These are phyloP conservation scores for Sisymbrium irio DNA, from an alignment of 345 rosid genomes.

Conservation along the genomic window DNA sequence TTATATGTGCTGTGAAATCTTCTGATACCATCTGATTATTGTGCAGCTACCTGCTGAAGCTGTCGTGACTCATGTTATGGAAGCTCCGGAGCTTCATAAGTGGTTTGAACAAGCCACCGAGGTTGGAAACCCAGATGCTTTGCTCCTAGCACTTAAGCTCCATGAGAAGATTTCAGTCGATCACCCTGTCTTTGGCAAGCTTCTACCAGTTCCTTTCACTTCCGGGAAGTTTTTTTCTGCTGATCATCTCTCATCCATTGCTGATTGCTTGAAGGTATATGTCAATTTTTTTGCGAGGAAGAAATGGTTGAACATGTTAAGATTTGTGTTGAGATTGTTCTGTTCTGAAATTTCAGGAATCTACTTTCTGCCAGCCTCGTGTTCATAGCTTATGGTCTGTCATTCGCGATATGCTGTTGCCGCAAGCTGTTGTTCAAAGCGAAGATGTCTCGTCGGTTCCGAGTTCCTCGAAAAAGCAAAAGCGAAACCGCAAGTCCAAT, in stretches of 20 bases:
- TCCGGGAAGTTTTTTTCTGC: slow-evolving; percentile 64
- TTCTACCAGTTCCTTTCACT: slow-evolving; percentile 79
- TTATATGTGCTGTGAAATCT: background rate
- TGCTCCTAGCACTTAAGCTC: slow-evolving; percentile 79
- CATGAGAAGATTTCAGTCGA: slow-evolving; percentile 53
- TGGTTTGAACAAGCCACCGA: slow-evolving; percentile 75
- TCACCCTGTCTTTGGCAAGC: slow-evolving; percentile 46
- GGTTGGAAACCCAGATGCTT: slow-evolving; percentile 88
- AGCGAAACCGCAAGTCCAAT: slow-evolving; percentile 64
- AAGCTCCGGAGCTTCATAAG: slow-evolving; percentile 61
- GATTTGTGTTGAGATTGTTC: slow-evolving; percentile 4
- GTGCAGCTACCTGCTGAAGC: slow-evolving; percentile 70
- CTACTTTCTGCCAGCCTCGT: slow-evolving; percentile 96
- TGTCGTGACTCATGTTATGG: slow-evolving; percentile 59
- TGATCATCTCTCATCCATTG: slow-evolving; percentile 61
- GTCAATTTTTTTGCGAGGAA: slow-evolving; percentile 1
- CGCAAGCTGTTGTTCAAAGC: slow-evolving; percentile 58
- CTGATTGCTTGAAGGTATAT: slow-evolving; percentile 79
- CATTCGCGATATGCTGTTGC: slow-evolving; percentile 70
- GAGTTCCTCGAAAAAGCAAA: slow-evolving; percentile 74
- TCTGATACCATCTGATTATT: background rate
- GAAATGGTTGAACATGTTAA: slow-evolving; percentile 15
- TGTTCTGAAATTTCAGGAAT: slow-evolving; percentile 63
- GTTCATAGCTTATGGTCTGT: slow-evolving; percentile 84
- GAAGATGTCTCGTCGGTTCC: slow-evolving; percentile 65